These are phyloP conservation scores for Raddia guianensis DNA, from an alignment of 176 grass and related monocot genomes.

Conservation along the genomic window DNA sequence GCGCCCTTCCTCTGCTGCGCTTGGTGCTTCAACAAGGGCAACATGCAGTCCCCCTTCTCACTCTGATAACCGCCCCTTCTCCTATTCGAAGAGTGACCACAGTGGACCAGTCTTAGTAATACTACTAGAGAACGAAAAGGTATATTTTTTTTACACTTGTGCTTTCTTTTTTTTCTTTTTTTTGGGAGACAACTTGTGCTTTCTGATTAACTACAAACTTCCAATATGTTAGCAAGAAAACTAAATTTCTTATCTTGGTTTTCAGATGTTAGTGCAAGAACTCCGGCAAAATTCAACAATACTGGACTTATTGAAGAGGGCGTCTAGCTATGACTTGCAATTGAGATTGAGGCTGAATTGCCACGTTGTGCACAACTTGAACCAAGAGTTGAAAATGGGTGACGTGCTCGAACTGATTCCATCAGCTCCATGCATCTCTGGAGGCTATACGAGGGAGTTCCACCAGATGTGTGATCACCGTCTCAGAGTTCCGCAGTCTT, in stretches of 20 bases:
- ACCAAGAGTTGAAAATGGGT: constrained; percentile 58
- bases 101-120: constrained; percentile 54
- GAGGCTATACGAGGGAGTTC: constrained; percentile 45
- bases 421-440: constrained; percentile 41
- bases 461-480: constrained; percentile 50
- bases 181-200: no score
- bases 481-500: constrained; percentile 27
- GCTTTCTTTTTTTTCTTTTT: background rate
- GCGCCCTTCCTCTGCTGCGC: constrained; percentile 38
- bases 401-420: constrained; percentile 64
- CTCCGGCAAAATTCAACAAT: constrained; percentile 52
- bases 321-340: constrained; percentile 29
- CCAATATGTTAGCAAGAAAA: background rate
- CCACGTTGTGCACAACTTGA: constrained; percentile 43
- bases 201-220: no score
- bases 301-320: constrained; percentile 50
- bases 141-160: background rate
- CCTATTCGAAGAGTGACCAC: constrained; percentile 47
- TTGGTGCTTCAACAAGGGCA: constrained; percentile 41
- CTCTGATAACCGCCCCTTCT: constrained; percentile 39
- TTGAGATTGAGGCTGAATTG: constrained; percentile 52
- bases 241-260: constrained; percentile 25
- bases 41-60: constrained; percentile 39
- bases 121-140: constrained; percentile 71
- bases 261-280: constrained; percentile 74